A percentile compares a stretch with the other conserved stretches of the same genome.
Conservation (phyloP, 2,329 filamentous ascomycete genomes). For the Cladosporium colombiae region DNA sequence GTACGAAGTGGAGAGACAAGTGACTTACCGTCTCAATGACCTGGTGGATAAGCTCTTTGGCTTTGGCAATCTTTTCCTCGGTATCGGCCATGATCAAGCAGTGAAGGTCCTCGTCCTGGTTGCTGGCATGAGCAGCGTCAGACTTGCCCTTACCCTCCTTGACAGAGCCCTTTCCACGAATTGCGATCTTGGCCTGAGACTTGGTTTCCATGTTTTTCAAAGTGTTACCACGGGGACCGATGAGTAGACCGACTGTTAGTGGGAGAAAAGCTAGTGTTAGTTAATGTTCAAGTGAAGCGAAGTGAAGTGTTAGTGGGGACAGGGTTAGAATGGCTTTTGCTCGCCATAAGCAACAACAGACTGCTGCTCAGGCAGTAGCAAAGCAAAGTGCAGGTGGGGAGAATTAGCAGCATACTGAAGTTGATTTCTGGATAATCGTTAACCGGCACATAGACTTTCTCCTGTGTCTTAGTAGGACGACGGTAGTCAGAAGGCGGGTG, state of each 20-base stretch:
- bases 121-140: conserved; percentile 98
- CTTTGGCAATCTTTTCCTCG: conserved; percentile 99
- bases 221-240: conserved; percentile 99
- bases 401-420: conserved; percentile 95
- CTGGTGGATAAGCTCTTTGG: conserved; percentile 97
- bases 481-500: conserved; percentile 98
- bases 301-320: conserved; percentile 28
- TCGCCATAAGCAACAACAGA: conserved; percentile 40
- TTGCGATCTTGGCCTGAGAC: conserved; percentile 97
- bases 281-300: conserved; percentile 22
- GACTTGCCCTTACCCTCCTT: conserved; percentile 99
- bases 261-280: conserved; percentile 80
- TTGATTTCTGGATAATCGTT: conserved; percentile 99
- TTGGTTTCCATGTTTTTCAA: conserved; percentile 99
- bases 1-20: not conserved
- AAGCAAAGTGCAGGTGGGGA: conserved; percentile 46
- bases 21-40: conserved; percentile 91
- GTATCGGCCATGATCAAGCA: conserved; percentile 99
- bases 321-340: conserved; percentile 38
- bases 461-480: conserved; percentile 98
- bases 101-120: conserved; percentile 98
- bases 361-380: conserved; percentile 43
- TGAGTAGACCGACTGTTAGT: conserved; percentile 98
- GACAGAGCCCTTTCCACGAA: conserved; percentile 98
- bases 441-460: conserved; percentile 99